Percentiles rank a stretch among this genome's conserved stretches.
These are phyloP conservation scores for Chenopodium album DNA, from an alignment of 148 eudicot genomes.

Conservation along the genomic window DNA sequence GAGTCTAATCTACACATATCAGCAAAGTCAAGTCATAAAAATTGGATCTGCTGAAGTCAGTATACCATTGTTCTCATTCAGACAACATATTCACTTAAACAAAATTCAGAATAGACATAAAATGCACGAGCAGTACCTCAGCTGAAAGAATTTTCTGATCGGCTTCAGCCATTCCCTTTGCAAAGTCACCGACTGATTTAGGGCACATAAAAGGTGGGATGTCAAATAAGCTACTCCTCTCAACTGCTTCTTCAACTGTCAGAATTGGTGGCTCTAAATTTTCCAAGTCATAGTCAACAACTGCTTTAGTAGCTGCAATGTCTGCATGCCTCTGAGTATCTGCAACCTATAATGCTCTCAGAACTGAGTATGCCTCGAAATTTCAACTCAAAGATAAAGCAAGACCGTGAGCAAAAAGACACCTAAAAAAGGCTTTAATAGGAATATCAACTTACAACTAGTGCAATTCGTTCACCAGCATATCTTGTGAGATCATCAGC, in stretches of 20 bases:
- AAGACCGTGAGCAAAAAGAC: neutral
- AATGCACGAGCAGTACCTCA: constrained; percentile 46
- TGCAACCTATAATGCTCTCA: constrained; percentile 56
- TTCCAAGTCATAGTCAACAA: constrained; percentile 64
- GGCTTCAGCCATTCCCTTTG: constrained; percentile 89
- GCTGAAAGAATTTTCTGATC: constrained; percentile 79
- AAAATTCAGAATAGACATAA: neutral
- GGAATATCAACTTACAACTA: constrained; percentile 55
- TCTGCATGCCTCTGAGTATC: constrained; percentile 80
- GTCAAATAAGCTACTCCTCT: constrained; percentile 67
- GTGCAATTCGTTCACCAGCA: constrained; percentile 78
- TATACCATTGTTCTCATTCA: neutral
- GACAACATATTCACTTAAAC: neutral
- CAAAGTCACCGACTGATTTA: constrained; percentile 64
- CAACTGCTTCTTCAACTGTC: constrained; percentile 90
- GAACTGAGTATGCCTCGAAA: constrained; percentile 2
- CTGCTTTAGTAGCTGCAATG: constrained; percentile 60
- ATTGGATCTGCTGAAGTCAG: neutral
- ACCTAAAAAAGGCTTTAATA: neutral
- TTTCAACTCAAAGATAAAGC: neutral
- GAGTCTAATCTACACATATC: constrained; percentile 54
- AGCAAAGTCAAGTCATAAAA: constrained; percentile 16
- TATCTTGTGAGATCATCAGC: constrained; percentile 68
- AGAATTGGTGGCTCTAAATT: constrained; percentile 75
- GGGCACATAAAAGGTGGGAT: constrained; percentile 59